Conservation (phyloP, 139 green algal genomes). For the Chlorella sorokiniana region DNA sequence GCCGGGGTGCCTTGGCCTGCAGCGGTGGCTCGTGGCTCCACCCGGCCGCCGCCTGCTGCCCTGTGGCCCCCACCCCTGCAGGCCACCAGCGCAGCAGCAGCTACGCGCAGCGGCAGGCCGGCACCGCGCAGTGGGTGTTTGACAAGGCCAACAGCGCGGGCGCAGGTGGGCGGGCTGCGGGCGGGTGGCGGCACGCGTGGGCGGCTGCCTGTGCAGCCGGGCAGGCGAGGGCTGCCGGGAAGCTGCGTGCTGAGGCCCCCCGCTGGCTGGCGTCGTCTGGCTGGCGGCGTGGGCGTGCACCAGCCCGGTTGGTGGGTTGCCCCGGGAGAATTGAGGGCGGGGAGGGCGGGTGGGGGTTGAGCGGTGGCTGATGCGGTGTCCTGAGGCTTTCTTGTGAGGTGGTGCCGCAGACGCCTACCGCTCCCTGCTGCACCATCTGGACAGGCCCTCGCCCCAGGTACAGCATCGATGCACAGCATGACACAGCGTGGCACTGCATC, state of each 20-base stretch:
- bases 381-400: no score
- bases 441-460: background rate
- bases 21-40: no score
- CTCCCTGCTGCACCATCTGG: conserved; percentile 18
- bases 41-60: background rate
- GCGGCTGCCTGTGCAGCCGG: background rate
- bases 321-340: no score
- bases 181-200: background rate
- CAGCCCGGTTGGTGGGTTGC: no score
- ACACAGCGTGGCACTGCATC: no score
- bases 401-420: conserved; percentile 25
- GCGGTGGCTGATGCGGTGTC: no score
- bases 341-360: no score
- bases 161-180: background rate
- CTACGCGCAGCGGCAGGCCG: conserved; percentile 19
- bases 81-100: background rate
- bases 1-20: background rate
- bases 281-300: no score
- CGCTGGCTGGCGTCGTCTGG: background rate
- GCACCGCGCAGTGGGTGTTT: conserved; percentile 41
- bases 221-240: no score
- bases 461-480: background rate
- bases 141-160: conserved; percentile 30
- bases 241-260: no score
- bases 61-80: background rate